Percentiles rank a stretch among this genome's conserved stretches.
Evolutionary conservation across 2,329 filamentous ascomycete genomes (phyloP).

Genomic region (Aspergillus intermedius): DNA sequence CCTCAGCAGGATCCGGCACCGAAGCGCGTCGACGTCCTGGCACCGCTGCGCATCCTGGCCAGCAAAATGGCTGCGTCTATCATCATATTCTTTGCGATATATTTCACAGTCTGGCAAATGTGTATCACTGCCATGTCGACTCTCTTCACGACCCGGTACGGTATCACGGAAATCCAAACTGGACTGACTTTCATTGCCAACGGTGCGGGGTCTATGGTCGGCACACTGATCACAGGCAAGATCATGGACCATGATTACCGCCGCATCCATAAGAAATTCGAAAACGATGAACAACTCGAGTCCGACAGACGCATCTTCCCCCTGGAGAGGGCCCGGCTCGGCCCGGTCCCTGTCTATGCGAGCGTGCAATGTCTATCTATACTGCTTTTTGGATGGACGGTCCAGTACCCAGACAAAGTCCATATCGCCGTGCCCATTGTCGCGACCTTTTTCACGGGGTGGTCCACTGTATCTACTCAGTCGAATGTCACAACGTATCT

Average conservation of each 20-base stretch:
- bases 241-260: conserved; percentile 49
- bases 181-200: conserved; percentile 51
- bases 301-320: conserved; percentile 33
- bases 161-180: conserved; percentile 40
- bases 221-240: conserved; percentile 47
- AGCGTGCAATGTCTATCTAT: conserved; percentile 43
- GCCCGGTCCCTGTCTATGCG: conserved; percentile 43
- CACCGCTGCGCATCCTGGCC: no score
- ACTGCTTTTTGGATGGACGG: conserved; percentile 49
- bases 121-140: conserved; percentile 49
- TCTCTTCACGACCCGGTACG: conserved; percentile 42
- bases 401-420: conserved; percentile 37
- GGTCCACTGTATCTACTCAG: conserved; percentile 46
- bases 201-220: conserved; percentile 50
- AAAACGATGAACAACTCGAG: conserved; percentile 8
- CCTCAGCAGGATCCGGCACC: no score
- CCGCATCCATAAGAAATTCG: conserved; percentile 26
- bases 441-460: conserved; percentile 48
- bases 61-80: no score
- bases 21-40: no score
- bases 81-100: conserved; percentile 22
- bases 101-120: conserved; percentile 53
- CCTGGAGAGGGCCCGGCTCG: conserved; percentile 47
- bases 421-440: conserved; percentile 47
- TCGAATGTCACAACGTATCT: conserved; percentile 48